Base-by-base conservation (phyloP, 305 asterid species). In the Solanum aculeatissimum region DNA sequence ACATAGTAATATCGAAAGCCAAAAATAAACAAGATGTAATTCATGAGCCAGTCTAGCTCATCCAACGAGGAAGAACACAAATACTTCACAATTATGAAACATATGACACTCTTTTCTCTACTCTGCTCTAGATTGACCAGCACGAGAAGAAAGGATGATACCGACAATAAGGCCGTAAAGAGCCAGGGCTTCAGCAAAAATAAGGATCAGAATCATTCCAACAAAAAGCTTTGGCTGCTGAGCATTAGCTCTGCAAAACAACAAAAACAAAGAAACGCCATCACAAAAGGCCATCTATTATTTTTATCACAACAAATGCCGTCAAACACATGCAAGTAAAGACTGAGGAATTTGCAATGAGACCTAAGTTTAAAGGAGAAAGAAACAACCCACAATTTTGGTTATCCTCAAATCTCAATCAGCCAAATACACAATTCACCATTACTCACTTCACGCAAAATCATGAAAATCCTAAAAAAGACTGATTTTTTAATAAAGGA, bases 41-140 rank as follows among this genome's bases (percentile, higher is more conserved):
- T 86, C 68, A 82, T 25, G 77, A 63, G 75, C 86, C 74, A 87
- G 68, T 86, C 85, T 49, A 78, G 86, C 86, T 77, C 25, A 83
- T 80, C 86, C 70, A 86, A 55, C 58, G 45, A 19, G 66, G 81
- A 82, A 84, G 66, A 85, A 85, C 84, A 81, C 49, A 35, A 83
- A 85, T 68, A 83, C 58, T 89, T 77, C 85, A 68, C 49, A 68
- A 81, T 42, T 35, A 83, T 80, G 29, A 43, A 74, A 86, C 87
- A 84, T 23, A 69, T 27, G n/a, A 78, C 12, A 19, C 69, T 80
- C 66, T 55, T 86, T 80, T 80, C 57, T 29, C 89, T 91, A 93
- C 82, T 93, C 97, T 66, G 96, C 97, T 89, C 97, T 91, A 66
- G 97, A 93, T 89, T 93, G 97, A 80, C 97, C 94, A 85, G 95